Base-by-base conservation (phyloP, 805 yeast species). In the Metschnikowia chrysomelidarum region DNA sequence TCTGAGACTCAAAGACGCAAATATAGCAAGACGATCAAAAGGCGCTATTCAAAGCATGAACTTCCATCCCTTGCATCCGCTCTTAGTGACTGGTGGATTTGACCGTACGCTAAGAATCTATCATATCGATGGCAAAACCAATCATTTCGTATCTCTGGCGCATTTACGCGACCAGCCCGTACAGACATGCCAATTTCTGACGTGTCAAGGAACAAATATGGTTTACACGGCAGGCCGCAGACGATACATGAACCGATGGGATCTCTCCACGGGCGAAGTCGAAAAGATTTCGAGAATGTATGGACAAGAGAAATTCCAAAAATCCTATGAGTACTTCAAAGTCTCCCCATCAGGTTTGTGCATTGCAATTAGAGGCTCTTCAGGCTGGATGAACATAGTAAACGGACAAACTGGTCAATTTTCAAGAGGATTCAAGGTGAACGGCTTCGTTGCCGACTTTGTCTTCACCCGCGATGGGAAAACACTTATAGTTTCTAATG, bases 201-300 rank as follows among this genome's bases (percentile, higher is more conserved):
- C 59, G 12, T 52, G 49, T 24, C 37, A 66, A 62, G 34, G 76
- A 44, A 36, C 42, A 28, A 72, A 67, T 53, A 66, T 70, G 48
- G 78, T 91, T 7, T 82, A 77, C 54, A 85, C 94, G 2, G 95
- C 84, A 43, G 98, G 98, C 41, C 78, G 97, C 64, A 78, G 98
- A 66, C 74, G 86, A 39, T 89, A 82, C 56, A 81, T 93, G 87
- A 87, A 84, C 62, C 80, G 87, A 31, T 89, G 98, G 96, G 89
- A 88, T 59, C 68, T 93, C 32, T 56, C 59, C 34, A 64, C 74
- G 2, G 88, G 91, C 9, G 70, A 67, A 13, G 78, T 88, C 27
- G 95, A 88, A 47, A 93, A 89, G 62, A 78, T 93, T 25, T 77
- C 85, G 35, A 77, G 96, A 60, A 63, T 91, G 71, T 91, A 89